Evolutionary conservation across 305 asterid genomes (phyloP).

Genomic region (Solanum hybrid): DNA sequence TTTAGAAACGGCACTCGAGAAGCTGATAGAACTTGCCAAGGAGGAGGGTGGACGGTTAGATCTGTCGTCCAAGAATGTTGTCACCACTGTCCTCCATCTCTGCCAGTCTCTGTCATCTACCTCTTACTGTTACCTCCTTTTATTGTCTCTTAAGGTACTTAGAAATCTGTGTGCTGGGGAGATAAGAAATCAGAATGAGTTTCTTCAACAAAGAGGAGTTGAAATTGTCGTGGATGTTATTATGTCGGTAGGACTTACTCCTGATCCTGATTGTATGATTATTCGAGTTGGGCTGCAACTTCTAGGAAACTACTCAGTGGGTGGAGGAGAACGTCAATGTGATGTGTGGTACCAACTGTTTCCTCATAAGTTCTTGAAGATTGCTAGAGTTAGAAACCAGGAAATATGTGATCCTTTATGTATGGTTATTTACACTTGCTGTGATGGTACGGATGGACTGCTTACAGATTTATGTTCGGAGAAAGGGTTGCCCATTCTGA

Average conservation of each 20-base stretch:
- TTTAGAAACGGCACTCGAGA: slow-evolving; percentile 42
- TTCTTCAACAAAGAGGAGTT: slow-evolving; percentile 55
- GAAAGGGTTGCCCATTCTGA: slow-evolving; percentile 33
- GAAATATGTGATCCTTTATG: slow-evolving; percentile 65
- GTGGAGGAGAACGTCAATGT: slow-evolving; percentile 43
- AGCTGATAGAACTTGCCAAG: slow-evolving; percentile 51
- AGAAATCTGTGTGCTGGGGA: slow-evolving; percentile 85
- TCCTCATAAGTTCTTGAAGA: slow-evolving; percentile 39
- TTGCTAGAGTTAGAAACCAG: slow-evolving; percentile 42
- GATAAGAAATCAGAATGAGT: slow-evolving; percentile 44
- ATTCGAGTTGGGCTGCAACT: slow-evolving; percentile 57
- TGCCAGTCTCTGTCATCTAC: slow-evolving; percentile 32
- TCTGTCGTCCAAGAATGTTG: slow-evolving; percentile 44
- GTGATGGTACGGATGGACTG: slow-evolving; percentile 26
- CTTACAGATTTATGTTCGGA: slow-evolving; percentile 34
- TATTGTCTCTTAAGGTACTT: slow-evolving; percentile 48
- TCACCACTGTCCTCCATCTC: slow-evolving; percentile 35
- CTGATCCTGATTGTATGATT: slow-evolving; percentile 28
- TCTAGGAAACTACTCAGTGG: slow-evolving; percentile 66
- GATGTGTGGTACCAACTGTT: slow-evolving; percentile 54
- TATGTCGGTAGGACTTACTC: slow-evolving; percentile 21
- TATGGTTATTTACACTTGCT: slow-evolving; percentile 65
- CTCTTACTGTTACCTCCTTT: slow-evolving; percentile 30
- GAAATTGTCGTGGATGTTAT: slow-evolving; percentile 29
- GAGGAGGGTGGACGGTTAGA: slow-evolving; percentile 46